phyloP scores from a whole-genome alignment of 2,329 filamentous ascomycete genomes.

The Verticillium tricorpus region DNA sequence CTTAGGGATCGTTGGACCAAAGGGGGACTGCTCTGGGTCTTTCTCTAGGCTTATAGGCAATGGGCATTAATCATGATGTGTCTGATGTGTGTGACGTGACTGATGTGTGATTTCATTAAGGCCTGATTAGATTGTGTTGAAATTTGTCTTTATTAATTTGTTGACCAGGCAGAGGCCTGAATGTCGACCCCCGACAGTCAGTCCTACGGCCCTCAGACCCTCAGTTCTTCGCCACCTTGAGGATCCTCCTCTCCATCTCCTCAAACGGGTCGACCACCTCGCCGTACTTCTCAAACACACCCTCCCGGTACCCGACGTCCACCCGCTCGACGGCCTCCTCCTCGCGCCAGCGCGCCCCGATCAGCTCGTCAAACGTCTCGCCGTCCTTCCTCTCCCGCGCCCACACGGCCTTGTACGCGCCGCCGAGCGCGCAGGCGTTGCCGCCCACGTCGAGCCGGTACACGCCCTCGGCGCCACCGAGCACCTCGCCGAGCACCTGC shows the following conservation, averaged over 20 bases:
- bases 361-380: constrained; percentile 84
- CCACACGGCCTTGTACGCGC: constrained; percentile 96
- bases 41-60: not conserved
- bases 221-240: constrained; percentile 37
- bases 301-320: constrained; percentile 72
- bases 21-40: not conserved
- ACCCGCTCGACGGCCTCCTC: constrained; percentile 78
- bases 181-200: not conserved
- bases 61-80: not conserved
- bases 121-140: too few relatives aligned
- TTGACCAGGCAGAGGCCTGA: too few relatives aligned
- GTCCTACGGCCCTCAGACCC: not conserved
- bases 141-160: too few relatives aligned
- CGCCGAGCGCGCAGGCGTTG: constrained; percentile 90
- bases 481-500: constrained; percentile 76
- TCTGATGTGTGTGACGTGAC: not conserved
- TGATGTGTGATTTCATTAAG: too few relatives aligned
- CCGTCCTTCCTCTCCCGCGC: constrained; percentile 63
- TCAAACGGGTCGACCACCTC: constrained; percentile 72
- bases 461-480: constrained; percentile 85
- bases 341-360: constrained; percentile 81
- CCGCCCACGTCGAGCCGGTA: constrained; percentile 92
- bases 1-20: not conserved
- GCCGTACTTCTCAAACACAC: constrained; percentile 74
- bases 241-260: constrained; percentile 64